Percentiles rank a stretch among this genome's conserved stretches.
Conservation (phyloP, 345 rosid species). For the Eutrema japonicum region DNA sequence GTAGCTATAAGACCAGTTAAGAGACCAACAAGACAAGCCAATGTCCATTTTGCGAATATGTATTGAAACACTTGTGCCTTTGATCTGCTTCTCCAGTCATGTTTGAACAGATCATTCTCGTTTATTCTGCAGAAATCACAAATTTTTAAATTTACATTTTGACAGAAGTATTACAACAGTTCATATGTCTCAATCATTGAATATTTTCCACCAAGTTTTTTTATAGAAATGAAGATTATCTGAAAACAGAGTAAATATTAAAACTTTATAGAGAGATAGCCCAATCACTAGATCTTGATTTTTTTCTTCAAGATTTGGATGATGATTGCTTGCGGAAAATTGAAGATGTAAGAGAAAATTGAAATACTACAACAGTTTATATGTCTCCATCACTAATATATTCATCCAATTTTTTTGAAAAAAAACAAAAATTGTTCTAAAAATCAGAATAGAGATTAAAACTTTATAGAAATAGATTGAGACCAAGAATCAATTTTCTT, state of each 20-base stretch:
- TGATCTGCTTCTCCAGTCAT: conserved; percentile 97
- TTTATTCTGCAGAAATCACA: conserved; percentile 63
- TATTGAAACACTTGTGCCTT: conserved; percentile 79
- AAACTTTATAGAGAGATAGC: conserved; percentile 12
- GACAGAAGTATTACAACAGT: conserved; percentile 4
- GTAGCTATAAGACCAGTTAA: conserved; percentile 84
- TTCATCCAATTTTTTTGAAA: neutral
- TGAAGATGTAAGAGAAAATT: conserved; percentile 13
- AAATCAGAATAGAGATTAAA: neutral
- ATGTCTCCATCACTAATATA: conserved; percentile 26
- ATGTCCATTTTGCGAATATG: conserved; percentile 75
- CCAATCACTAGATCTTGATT: conserved; percentile 1
- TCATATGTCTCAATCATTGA: conserved; percentile 30
- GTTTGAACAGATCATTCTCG: conserved; percentile 93
- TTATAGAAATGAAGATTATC: neutral
- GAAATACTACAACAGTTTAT: neutral
- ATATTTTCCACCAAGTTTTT: neutral
- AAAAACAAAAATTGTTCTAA: neutral
- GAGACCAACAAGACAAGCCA: conserved; percentile 86
- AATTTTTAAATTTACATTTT: neutral
- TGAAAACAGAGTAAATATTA: conserved; percentile 16
- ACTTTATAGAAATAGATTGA: neutral
- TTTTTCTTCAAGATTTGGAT: conserved; percentile 28
- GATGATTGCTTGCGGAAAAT: conserved; percentile 35
- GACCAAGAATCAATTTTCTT: too few relatives aligned